Evolutionary conservation across 164 flowering plant species (phyloP), one percentile per base, ranked within the genome.

Genomic region (Tetracentron sinense): DNA sequence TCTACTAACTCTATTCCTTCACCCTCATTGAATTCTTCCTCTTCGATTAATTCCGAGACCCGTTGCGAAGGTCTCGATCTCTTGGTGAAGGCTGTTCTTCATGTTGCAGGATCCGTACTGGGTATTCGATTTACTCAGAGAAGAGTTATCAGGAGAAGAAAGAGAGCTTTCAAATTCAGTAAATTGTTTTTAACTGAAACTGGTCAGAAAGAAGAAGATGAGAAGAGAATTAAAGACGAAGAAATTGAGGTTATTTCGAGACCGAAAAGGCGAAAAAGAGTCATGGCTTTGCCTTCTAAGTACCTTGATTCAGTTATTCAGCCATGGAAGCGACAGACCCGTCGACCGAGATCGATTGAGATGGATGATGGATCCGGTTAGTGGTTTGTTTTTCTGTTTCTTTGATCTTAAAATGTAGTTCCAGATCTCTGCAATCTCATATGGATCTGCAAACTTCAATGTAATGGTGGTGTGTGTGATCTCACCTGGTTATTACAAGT

Each of bases 61-160:
- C 81, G 81, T 0, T 82, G 86, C 56, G 68, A 72, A 56, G 85
- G 83, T 47, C 81, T 82, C 48, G 81, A 79, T 77, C 81, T 82
- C 44, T 72, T 82, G 16, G 78, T 76, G n/a, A 72, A 77, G 44
- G 86, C 86, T 7, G 78, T 78, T 33, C 28, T 62, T 15, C 70
- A 73, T 25, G 63, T 66, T 17, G 72, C 81, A 1, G 81, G 81
- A 38, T 75, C 82, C 6, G 68, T 60, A 1, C 66, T 81, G 56
- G 80, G 76, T 58, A 74, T 81, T 3, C 83, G 84, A 21, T 74
- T 79, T 59, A 68, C 73, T 21, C 87, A 72, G 69, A 72, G 65
- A 54, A 76, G 79, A 69, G 80, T 78, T 6, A 65, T 79, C 56
- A 72, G 67, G 4, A 69, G 83, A 59, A 72, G 82, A 38, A 77